Percentiles rank a stretch among this genome's conserved stretches.
phyloP scores from a whole-genome alignment of 2,329 filamentous ascomycete genomes.

The Xylariaceae sp. region DNA sequence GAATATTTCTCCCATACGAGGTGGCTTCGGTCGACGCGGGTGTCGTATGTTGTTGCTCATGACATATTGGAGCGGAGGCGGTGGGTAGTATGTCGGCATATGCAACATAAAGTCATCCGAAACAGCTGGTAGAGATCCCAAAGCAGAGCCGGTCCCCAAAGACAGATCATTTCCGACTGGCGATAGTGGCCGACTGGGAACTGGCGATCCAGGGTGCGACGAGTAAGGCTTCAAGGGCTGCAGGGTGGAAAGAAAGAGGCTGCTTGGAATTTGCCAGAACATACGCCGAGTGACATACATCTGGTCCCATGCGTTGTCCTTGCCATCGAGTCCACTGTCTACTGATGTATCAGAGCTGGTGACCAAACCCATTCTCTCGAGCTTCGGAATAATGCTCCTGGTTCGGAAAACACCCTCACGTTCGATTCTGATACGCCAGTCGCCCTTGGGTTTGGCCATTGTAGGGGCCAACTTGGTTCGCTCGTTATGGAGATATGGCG shows the following conservation, averaged over 20 bases:
- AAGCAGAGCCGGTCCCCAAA: slow-evolving; percentile 27
- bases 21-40: slow-evolving; percentile 80
- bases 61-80: slow-evolving; percentile 73
- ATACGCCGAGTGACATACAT: slow-evolving; percentile 77
- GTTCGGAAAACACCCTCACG: slow-evolving; percentile 84
- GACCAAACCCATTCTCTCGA: slow-evolving; percentile 89
- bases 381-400: slow-evolving; percentile 76
- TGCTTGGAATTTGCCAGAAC: slow-evolving; percentile 90
- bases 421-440: slow-evolving; percentile 82
- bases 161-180: slow-evolving; percentile 37
- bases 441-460: slow-evolving; percentile 68
- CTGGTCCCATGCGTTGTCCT: slow-evolving; percentile 61
- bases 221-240: slow-evolving; percentile 48
- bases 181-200: slow-evolving; percentile 49
- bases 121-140: slow-evolving; percentile 43
- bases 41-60: slow-evolving; percentile 76
- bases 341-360: slow-evolving; percentile 70
- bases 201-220: slow-evolving; percentile 47
- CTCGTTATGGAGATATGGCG: slow-evolving; percentile 56
- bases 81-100: slow-evolving; percentile 86
- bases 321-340: slow-evolving; percentile 57
- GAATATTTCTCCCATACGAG: slow-evolving; percentile 83
- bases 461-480: slow-evolving; percentile 61
- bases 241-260: slow-evolving; percentile 82
- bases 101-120: slow-evolving; percentile 80